Percentiles rank a stretch among this genome's conserved stretches.
phyloP scores from a whole-genome alignment of 352 stramenopile species.

The Globisporangium paddicum region DNA sequence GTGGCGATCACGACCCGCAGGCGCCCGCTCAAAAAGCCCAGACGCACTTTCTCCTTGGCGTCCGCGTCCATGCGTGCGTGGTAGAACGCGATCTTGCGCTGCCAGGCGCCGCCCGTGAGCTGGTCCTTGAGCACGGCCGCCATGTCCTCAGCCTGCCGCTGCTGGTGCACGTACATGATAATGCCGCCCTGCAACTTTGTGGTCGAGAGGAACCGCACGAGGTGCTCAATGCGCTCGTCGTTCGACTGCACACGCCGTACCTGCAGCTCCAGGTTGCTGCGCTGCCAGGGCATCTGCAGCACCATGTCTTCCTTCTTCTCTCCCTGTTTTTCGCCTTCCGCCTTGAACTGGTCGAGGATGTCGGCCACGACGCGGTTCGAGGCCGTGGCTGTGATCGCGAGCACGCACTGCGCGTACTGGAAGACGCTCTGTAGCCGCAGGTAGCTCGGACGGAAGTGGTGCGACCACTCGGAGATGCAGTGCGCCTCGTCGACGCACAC shows the following conservation, averaged over 20 bases:
- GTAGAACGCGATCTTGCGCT: slow-evolving; percentile 76
- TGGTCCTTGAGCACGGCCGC: slow-evolving; percentile 59
- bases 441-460: slow-evolving; percentile 92
- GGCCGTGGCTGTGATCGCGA: slow-evolving; percentile 93
- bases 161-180: slow-evolving; percentile 85
- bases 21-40: slow-evolving; percentile 85
- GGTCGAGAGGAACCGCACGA: slow-evolving; percentile 29
- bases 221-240: slow-evolving; percentile 41
- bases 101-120: slow-evolving; percentile 23
- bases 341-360: slow-evolving; percentile 54
- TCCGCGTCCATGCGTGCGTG: slow-evolving; percentile 90
- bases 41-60: slow-evolving; percentile 73
- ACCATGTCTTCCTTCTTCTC: slow-evolving; percentile 27
- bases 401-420: slow-evolving; percentile 57
- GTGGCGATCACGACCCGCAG: slow-evolving; percentile 94
- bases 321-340: background rate
- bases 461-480: slow-evolving; percentile 94
- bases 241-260: slow-evolving; percentile 53
- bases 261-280: slow-evolving; percentile 54
- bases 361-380: slow-evolving; percentile 71
- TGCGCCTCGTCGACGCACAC: slow-evolving; percentile 95
- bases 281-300: slow-evolving; percentile 72
- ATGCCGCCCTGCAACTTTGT: slow-evolving; percentile 34
- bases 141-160: slow-evolving; percentile 70
- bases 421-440: slow-evolving; percentile 57